A percentile compares a stretch with the other conserved stretches of the same genome.
These are phyloP conservation scores for Epichloe hybrida DNA, from an alignment of 2,329 filamentous ascomycete genomes.

Conservation along the genomic window DNA sequence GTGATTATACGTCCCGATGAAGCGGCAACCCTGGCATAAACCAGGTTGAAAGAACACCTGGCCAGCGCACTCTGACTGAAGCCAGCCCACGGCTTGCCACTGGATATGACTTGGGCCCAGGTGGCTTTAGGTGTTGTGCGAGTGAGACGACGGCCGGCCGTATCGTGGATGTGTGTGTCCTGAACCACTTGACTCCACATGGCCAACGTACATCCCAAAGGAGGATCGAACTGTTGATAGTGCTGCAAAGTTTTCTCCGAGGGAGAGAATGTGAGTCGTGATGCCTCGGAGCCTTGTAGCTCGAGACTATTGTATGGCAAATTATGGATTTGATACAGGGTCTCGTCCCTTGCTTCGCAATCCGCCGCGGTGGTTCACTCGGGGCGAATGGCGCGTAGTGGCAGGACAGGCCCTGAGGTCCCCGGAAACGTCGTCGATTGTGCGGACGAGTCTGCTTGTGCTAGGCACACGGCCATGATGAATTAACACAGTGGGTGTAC, in stretches of 20 bases:
- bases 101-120: not conserved
- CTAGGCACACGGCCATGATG: not conserved
- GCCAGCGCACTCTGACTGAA: no score
- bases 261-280: conserved; percentile 2
- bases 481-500: not conserved
- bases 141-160: not conserved
- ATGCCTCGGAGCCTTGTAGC: not conserved
- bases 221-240: not conserved
- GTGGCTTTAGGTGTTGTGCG: not conserved
- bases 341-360: not conserved
- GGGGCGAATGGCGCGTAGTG: not conserved
- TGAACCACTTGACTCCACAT: not conserved
- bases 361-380: not conserved
- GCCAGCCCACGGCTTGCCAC: no score
- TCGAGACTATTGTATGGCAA: not conserved
- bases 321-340: not conserved
- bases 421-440: not conserved
- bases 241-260: not conserved
- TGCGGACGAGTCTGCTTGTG: not conserved
- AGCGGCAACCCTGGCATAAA: not conserved
- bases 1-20: conserved; percentile 4
- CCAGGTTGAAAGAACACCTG: no score
- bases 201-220: not conserved
- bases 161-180: not conserved
- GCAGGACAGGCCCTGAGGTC: not conserved